Conservation (phyloP, 495 filamentous ascomycete genomes). For the Delitschia confertaspora region DNA sequence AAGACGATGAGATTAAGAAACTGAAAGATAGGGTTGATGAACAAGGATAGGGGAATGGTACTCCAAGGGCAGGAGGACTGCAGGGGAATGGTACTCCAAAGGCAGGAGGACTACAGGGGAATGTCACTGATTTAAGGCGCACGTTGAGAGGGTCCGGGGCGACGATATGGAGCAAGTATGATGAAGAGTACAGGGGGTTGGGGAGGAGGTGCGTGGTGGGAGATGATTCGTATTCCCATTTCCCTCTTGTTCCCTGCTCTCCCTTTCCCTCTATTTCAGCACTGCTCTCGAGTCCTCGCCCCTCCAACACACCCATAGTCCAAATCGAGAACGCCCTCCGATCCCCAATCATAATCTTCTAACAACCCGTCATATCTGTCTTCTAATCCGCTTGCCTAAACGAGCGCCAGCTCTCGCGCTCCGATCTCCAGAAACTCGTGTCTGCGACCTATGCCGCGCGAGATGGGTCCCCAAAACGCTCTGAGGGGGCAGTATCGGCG, state of each 20-base stretch:
- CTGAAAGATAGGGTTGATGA: slow-evolving; percentile 40
- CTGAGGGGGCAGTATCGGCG: slow-evolving; percentile 25
- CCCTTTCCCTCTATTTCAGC: too few species aligned
- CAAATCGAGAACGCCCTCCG: slow-evolving; percentile 33
- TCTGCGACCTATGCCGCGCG: slow-evolving; percentile 28
- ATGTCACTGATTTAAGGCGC: not conserved
- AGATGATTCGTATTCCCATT: slow-evolving; percentile 20
- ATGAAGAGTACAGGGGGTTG: slow-evolving; percentile 26
- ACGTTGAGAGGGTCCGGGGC: slow-evolving; percentile 20
- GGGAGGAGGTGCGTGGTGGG: slow-evolving; percentile 29
- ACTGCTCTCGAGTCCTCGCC: not conserved
- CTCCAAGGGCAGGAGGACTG: slow-evolving; percentile 2
- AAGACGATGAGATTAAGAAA: slow-evolving; percentile 34
- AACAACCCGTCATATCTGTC: slow-evolving; percentile 33
- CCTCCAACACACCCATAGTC: slow-evolving; percentile 8
- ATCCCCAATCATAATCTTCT: slow-evolving; percentile 31
- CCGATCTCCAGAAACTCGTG: slow-evolving; percentile 28
- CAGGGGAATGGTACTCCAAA: not conserved
- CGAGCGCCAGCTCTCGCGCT: slow-evolving; percentile 23
- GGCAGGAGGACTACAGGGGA: slow-evolving; percentile 1
- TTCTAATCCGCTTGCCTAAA: slow-evolving; percentile 31
- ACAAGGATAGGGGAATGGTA: not conserved
- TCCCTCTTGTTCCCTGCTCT: not conserved
- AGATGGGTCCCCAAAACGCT: slow-evolving; percentile 29
- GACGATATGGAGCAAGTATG: slow-evolving; percentile 27